phyloP scores from a whole-genome alignment of 2,329 filamentous ascomycete genomes.

The Fusarium phyllophilum region DNA sequence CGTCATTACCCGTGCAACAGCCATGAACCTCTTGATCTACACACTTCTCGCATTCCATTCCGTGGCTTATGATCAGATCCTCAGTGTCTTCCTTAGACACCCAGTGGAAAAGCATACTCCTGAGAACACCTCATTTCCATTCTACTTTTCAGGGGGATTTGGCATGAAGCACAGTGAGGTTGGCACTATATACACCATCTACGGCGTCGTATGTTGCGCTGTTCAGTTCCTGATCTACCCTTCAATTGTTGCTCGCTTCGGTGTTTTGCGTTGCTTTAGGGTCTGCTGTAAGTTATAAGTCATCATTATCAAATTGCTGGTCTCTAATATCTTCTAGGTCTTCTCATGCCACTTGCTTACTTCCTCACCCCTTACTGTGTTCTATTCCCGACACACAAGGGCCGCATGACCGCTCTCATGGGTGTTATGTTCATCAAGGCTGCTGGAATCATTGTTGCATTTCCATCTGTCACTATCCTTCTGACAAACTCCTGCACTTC shows the following conservation, averaged over 20 bases:
- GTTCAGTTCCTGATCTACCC: conserved; percentile 91
- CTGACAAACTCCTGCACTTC: conserved; percentile 87
- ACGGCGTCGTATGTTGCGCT: conserved; percentile 81
- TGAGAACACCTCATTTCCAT: conserved; percentile 72
- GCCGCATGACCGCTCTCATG: conserved; percentile 72
- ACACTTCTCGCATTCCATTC: conserved; percentile 83
- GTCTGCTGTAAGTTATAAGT: conserved; percentile 59
- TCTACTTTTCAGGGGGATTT: conserved; percentile 86
- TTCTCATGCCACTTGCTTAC: conserved; percentile 80
- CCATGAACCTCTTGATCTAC: conserved; percentile 80
- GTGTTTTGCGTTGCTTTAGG: conserved; percentile 78
- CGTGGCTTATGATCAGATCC: conserved; percentile 85
- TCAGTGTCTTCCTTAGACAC: conserved; percentile 90
- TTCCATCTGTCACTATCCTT: conserved; percentile 89
- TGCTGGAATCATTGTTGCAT: conserved; percentile 81
- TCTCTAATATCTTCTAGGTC: conserved; percentile 51
- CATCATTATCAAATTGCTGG: fast-evolving
- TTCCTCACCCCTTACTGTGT: conserved; percentile 83
- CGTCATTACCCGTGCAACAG: conserved; percentile 79
- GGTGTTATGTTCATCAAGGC: conserved; percentile 78
- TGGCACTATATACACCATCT: conserved; percentile 85
- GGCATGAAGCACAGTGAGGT: conserved; percentile 78
- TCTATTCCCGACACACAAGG: conserved; percentile 60
- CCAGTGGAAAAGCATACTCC: conserved; percentile 67
- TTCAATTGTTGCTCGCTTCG: conserved; percentile 74